Conservation (phyloP, 495 filamentous ascomycete species). For the Podospora australis region DNA sequence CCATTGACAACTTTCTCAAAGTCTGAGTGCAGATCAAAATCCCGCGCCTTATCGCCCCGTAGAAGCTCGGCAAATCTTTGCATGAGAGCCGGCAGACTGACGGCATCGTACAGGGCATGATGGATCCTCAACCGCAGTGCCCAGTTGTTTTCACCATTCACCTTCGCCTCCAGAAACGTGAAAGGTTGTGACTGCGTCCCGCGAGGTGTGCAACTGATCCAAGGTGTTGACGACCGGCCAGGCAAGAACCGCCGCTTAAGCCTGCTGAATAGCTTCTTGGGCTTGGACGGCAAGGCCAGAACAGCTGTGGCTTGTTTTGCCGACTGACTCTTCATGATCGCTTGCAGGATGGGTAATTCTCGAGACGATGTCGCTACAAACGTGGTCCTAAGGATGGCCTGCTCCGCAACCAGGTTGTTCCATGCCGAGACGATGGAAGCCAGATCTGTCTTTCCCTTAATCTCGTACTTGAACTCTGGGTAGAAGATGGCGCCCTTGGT, state of each 20-base stretch:
- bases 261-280: neutral
- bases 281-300: neutral
- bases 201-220: conserved; percentile 5
- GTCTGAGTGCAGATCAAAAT: neutral
- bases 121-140: conserved; percentile 48
- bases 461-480: conserved; percentile 52
- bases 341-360: conserved; percentile 48
- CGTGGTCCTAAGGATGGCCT: conserved; percentile 54
- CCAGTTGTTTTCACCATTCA: conserved; percentile 11
- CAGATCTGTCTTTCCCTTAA: conserved; percentile 27
- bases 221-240: neutral
- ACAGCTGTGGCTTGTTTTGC: neutral
- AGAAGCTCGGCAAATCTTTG: conserved; percentile 22
- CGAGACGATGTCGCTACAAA: conserved; percentile 45
- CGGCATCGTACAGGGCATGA: conserved; percentile 75
- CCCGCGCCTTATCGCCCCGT: neutral
- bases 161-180: conserved; percentile 4
- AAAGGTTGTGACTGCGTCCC: conserved; percentile 4
- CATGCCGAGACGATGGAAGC: conserved; percentile 46
- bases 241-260: neutral
- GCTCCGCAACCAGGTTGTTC: conserved; percentile 45
- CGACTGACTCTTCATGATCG: conserved; percentile 9
- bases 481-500: conserved; percentile 55
- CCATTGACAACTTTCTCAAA: neutral
- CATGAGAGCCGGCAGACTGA: conserved; percentile 54